phyloP scores from a whole-genome alignment of 2,329 filamentous ascomycete genomes.

The Colletotrichum simmondsii region DNA sequence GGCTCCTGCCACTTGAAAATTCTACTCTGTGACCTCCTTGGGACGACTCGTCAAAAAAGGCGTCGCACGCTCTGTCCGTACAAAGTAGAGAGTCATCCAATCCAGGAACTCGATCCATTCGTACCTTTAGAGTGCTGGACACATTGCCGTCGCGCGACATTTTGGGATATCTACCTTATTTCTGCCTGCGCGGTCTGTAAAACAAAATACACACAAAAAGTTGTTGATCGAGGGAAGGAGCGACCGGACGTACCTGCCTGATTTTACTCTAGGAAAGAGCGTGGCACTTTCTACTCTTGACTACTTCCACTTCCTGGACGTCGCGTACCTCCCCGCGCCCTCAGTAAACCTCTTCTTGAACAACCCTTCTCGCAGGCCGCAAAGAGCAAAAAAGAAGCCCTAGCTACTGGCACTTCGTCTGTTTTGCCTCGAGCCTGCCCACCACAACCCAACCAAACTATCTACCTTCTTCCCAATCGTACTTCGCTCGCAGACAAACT shows the following conservation, averaged over 20 bases:
- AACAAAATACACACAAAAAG: constrained; percentile 11
- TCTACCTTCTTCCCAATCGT: constrained; percentile 12
- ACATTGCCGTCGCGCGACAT: constrained; percentile 8
- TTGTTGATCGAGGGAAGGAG: constrained; percentile 22
- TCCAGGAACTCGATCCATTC: constrained; percentile 26
- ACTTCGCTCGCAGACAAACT: constrained; percentile 9
- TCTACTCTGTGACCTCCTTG: constrained; percentile 29
- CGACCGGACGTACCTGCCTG: constrained; percentile 12
- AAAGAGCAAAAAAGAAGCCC: not conserved
- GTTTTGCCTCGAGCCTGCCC: constrained; percentile 2
- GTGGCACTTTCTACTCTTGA: constrained; percentile 7
- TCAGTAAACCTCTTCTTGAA: constrained; percentile 26
- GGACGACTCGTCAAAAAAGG: constrained; percentile 29
- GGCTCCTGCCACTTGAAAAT: constrained; percentile 33
- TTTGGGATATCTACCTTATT: constrained; percentile 1
- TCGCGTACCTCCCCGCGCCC: constrained; percentile 23
- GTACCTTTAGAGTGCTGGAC: constrained; percentile 28
- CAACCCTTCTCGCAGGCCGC: constrained; percentile 4
- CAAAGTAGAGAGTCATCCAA: constrained; percentile 31
- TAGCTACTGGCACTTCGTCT: constrained; percentile 1
- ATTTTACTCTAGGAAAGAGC: constrained; percentile 8
- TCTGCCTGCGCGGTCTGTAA: constrained; percentile 29
- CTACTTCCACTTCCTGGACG: constrained; percentile 14
- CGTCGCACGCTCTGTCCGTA: constrained; percentile 30
- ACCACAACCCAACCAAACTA: not conserved